Conservation (phyloP, 352 stramenopile genomes). For the Phytophthora cryptogea region DNA sequence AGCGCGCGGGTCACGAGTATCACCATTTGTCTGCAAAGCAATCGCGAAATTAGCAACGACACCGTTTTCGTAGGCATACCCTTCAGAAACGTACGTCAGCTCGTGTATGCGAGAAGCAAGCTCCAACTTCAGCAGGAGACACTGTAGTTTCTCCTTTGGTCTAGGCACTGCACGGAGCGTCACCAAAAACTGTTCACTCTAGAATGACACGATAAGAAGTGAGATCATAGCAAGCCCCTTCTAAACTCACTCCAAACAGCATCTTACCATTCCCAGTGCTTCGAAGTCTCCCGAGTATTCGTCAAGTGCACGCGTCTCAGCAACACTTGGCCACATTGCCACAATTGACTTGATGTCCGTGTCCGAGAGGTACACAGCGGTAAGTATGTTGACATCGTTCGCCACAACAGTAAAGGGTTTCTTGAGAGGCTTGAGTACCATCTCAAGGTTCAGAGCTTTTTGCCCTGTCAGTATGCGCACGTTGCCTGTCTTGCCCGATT, state of each 20-base stretch:
- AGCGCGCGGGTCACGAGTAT: conserved; percentile 33
- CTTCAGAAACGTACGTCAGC: conserved; percentile 19
- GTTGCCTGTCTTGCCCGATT: conserved; percentile 8
- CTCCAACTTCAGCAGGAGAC: conserved; percentile 35
- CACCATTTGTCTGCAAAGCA: conserved; percentile 22
- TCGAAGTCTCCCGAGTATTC: conserved; percentile 26
- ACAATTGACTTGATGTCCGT: conserved; percentile 36
- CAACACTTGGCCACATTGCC: conserved; percentile 37
- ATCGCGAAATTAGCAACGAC: neutral
- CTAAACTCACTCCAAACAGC: neutral
- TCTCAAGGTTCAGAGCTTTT: conserved; percentile 33
- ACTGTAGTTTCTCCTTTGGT: conserved; percentile 36
- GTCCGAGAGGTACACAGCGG: conserved; percentile 30
- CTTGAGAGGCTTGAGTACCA: conserved; percentile 24
- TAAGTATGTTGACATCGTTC: conserved; percentile 31
- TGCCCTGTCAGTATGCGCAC: conserved; percentile 26
- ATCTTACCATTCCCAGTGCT: conserved; percentile 25
- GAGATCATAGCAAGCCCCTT: neutral
- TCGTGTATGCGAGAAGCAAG: conserved; percentile 25
- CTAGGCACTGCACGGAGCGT: conserved; percentile 25
- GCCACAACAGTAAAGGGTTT: conserved; percentile 23
- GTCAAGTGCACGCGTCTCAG: conserved; percentile 27
- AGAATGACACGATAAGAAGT: neutral
- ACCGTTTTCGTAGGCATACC: neutral
- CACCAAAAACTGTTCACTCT: conserved; percentile 39